Base-by-base conservation (phyloP, 768 basidiomycete genomes). In the Phaffia tasmanica region DNA sequence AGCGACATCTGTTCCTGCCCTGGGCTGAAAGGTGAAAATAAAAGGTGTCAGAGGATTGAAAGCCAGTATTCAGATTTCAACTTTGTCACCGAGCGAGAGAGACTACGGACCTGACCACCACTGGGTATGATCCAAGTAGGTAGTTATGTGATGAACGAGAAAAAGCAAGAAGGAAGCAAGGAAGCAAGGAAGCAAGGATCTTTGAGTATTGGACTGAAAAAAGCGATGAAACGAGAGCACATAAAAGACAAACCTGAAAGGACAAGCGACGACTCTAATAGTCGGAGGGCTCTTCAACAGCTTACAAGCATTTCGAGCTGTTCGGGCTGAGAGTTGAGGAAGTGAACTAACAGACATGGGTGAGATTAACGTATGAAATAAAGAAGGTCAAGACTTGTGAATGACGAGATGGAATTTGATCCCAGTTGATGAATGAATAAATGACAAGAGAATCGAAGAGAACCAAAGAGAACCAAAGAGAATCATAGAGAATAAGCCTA, bases 241-340 rank as follows among this genome's bases (percentile, higher is more conserved):
- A 58, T 65, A 46, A 57, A 62, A 2, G 19, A 69, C 67, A 15
- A 72, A 89, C 91, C 88, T 90, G 82, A 95, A 95, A 19, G 93
- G 93, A 78, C 92, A 95, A 30, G 89, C 91, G 32, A 98, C 85
- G 72, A 98, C 88, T 86, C 92, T 69, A 48, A 57, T 48, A 48
- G 63, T 35, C 55, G 68, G 61, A 19, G 67, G 67, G 27, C 48
- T 57, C 29, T 54, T 30, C 16, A 69, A 57, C 50, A 64, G 51
- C 21, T 50, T 50, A 7, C 59, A 62, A 27, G 65, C 59, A 27
- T 53, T 56, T 23, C 47, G 27, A 21, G 50, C 32, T 16, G 59
- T 61, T 23, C 59, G 46, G 3, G 35, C 59, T 2, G 46, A 46
- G 23, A 61, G 32, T 42, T 42, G 4, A 5, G 35, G 35, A 11